Conservation (phyloP, 2,329 filamentous ascomycete genomes). For the Verticillium klebahnii region DNA sequence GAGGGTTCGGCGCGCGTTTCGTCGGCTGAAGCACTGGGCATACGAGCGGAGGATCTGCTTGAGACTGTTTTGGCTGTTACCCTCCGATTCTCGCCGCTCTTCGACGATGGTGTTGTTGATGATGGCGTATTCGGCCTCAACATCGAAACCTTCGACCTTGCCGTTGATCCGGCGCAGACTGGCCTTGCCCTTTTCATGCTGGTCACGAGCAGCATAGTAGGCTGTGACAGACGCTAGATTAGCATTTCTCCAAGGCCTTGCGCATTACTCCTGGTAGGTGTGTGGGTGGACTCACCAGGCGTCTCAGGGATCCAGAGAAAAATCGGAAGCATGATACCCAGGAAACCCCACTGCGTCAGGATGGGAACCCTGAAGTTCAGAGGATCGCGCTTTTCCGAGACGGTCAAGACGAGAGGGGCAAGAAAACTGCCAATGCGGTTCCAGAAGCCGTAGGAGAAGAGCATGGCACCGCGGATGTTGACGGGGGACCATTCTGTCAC, state of each 20-base stretch:
- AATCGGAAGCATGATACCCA: conserved; percentile 34
- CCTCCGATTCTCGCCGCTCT: conserved; percentile 10
- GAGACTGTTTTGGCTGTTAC: conserved; percentile 18
- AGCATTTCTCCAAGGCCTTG: too few species aligned
- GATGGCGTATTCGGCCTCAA: conserved; percentile 21
- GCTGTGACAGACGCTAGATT: conserved; percentile 3
- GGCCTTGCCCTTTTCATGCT: conserved; percentile 15
- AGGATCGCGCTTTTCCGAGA: conserved; percentile 22
- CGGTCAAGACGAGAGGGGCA: conserved; percentile 33
- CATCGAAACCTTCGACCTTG: conserved; percentile 20
- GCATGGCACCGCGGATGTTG: conserved; percentile 32
- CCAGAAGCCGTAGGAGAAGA: conserved; percentile 39
- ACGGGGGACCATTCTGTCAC: conserved; percentile 35
- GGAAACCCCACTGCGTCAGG: conserved; percentile 39
- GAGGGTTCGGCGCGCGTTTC: conserved; percentile 18
- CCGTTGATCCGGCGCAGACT: conserved; percentile 15
- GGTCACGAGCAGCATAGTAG: conserved; percentile 25
- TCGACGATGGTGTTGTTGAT: conserved; percentile 15
- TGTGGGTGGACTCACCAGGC: conserved; percentile 17
- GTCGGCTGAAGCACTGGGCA: conserved; percentile 20
- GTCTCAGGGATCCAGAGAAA: conserved; percentile 33
- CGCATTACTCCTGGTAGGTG: neutral
- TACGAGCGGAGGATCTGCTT: conserved; percentile 5
- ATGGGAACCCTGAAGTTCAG: conserved; percentile 32
- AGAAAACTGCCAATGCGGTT: conserved; percentile 36